Base-by-base conservation (phyloP, 345 rosid genomes). In the Eutrema japonicum region DNA sequence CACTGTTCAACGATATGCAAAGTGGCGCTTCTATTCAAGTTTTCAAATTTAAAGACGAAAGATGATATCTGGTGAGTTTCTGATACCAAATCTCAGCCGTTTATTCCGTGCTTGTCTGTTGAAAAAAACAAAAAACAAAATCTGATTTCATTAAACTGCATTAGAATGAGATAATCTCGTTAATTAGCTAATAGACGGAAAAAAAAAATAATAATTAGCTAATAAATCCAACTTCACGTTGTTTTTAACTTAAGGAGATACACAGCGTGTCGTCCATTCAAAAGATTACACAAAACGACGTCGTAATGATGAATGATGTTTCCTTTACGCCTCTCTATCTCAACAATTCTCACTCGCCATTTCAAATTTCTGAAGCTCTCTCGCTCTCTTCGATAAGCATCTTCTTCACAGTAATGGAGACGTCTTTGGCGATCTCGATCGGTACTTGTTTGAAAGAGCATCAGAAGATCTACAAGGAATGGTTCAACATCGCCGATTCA, bases 401-500 rank as follows among this genome's bases (percentile, higher is more conserved):
- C 57, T 36, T 60, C 56, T 50, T 26, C 67, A 12, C 46, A 40
- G 42, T 50, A 41, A 87, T 88, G 96, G 92, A 84, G 84, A 78
- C 75, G 8, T 76, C 72, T 2, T 73, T 87, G 52, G 61, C 66
- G 43, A 68, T 46, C 22, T 35, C 81, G 62, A 42, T 72, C 26
- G 78, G 73, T 43, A 69, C 85, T 3, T 87, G 83, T 62, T 84
- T 89, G 5, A 93, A 88, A 71, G 94, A 87, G 77, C 85, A 90
- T 45, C 87, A 83, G 58, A 85, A 79, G 81, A 86, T 90, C 79
- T 93, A 89, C 72, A 80, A 77, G 72, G 92, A 88, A 50, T 93
- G 98, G 98, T 93, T 90, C 86, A 66, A 74, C 68, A 22, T 83
- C 32, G 92, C 88, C 67, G 98, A 93, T 83, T 80, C 92, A 82